Percentiles rank a stretch among this genome's conserved stretches.
Conservation (phyloP, 495 filamentous ascomycete species). For the Penicillium malachiteum region DNA sequence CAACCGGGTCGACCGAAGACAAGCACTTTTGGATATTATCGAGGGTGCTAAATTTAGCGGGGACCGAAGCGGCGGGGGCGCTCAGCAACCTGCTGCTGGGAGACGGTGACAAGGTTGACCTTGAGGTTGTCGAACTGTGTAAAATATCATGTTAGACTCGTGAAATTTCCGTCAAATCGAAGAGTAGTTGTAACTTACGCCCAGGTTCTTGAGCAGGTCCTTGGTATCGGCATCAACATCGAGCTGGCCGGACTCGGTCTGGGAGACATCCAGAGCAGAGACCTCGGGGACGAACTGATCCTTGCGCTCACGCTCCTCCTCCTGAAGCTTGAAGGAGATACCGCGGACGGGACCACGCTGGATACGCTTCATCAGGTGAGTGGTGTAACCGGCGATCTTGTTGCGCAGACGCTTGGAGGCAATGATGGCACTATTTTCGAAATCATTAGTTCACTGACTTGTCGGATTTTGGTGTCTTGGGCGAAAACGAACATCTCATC, state of each 20-base stretch:
- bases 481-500: slow-evolving; percentile 71
- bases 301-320: slow-evolving; percentile 99
- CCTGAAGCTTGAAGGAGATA: slow-evolving; percentile 99
- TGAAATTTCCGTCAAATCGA: neutral
- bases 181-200: slow-evolving; percentile 64
- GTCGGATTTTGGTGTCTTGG: neutral
- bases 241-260: slow-evolving; percentile 86
- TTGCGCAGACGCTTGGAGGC: slow-evolving; percentile 96
- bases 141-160: slow-evolving; percentile 8
- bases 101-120: slow-evolving; percentile 87
- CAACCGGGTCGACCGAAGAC: slow-evolving; percentile 35
- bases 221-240: slow-evolving; percentile 97
- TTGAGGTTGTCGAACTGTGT: slow-evolving; percentile 91
- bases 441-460: neutral
- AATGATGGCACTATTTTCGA: slow-evolving; percentile 69
- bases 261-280: slow-evolving; percentile 94
- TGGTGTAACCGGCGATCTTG: slow-evolving; percentile 99
- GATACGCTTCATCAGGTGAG: slow-evolving; percentile 91
- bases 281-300: slow-evolving; percentile 99
- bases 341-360: slow-evolving; percentile 98
- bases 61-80: slow-evolving; percentile 67
- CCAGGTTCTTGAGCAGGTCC: slow-evolving; percentile 95
- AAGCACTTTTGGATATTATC: slow-evolving; percentile 27
- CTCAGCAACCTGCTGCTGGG: slow-evolving; percentile 80
- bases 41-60: slow-evolving; percentile 33